Conservation (phyloP, 305 asterid species). For the Withania somnifera region DNA sequence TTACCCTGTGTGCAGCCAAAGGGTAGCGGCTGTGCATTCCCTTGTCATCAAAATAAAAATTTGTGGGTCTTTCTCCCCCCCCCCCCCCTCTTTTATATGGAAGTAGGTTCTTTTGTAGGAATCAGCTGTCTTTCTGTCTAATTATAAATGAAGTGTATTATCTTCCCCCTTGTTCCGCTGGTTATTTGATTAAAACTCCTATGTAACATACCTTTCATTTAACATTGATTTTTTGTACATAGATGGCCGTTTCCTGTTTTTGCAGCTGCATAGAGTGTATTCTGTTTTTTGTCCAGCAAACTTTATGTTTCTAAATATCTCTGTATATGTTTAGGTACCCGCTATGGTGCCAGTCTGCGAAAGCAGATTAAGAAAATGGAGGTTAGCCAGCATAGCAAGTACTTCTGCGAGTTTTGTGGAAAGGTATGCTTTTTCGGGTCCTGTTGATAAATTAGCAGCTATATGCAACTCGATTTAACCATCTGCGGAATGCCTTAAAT, state of each 20-base stretch:
- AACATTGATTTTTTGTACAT: background rate
- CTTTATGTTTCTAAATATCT: background rate
- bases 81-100: no score
- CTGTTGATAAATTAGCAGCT: background rate
- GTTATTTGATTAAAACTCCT: background rate
- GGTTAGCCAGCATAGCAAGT: slow-evolving; percentile 90
- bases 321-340: slow-evolving; percentile 40
- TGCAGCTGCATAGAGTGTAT: background rate
- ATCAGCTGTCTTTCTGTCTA: background rate
- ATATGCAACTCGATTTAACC: background rate
- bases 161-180: background rate
- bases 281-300: background rate
- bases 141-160: background rate
- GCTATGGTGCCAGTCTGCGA: slow-evolving; percentile 92
- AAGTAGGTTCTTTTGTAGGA: background rate
- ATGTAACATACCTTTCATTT: background rate
- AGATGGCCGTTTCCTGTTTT: background rate
- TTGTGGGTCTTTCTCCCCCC: no score
- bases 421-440: slow-evolving; percentile 33
- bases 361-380: slow-evolving; percentile 97
- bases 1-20: no score
- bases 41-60: no score
- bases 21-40: no score
- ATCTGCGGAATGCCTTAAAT: background rate
- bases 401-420: slow-evolving; percentile 82